These are phyloP conservation scores for Starmerella lactis-condensi DNA, from an alignment of 805 yeast genomes.

Conservation along the genomic window DNA sequence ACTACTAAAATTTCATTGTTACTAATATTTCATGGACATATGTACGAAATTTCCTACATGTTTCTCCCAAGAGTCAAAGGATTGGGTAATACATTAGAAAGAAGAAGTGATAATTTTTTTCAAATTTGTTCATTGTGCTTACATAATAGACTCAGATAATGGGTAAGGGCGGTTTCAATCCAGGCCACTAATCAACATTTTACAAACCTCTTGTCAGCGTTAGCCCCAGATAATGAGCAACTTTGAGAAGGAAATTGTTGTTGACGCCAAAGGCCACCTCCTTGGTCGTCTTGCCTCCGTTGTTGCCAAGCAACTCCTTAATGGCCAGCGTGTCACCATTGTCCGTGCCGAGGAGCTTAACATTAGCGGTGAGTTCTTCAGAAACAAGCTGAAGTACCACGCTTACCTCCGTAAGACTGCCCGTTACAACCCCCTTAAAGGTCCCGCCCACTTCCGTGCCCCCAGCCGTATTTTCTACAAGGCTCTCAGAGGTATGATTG, in stretches of 20 bases:
- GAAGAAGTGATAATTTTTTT: too few species aligned
- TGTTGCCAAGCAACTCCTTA: slow-evolving; percentile 94
- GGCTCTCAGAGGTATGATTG: slow-evolving; percentile 98
- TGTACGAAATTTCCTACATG: too few species aligned
- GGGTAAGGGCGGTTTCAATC: slow-evolving; percentile 1
- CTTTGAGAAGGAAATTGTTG: slow-evolving; percentile 60
- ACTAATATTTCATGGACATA: too few species aligned
- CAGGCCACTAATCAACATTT: slow-evolving; percentile 1
- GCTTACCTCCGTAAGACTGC: slow-evolving; percentile 99
- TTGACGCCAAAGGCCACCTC: slow-evolving; percentile 98
- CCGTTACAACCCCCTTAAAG: slow-evolving; percentile 94
- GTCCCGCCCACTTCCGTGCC: slow-evolving; percentile 99
- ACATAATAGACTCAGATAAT: slow-evolving; percentile 2
- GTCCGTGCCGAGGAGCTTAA: slow-evolving; percentile 94
- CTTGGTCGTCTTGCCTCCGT: slow-evolving; percentile 98
- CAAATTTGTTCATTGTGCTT: too few species aligned
- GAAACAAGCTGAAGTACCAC: slow-evolving; percentile 99
- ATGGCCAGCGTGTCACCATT: slow-evolving; percentile 94
- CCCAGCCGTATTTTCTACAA: slow-evolving; percentile 99
- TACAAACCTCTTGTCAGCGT: slow-evolving; percentile 4
- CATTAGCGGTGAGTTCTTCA: slow-evolving; percentile 99
- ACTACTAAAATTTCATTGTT: too few species aligned
- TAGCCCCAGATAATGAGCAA: slow-evolving; percentile 37
- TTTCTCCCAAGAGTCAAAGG: too few species aligned
- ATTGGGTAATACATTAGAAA: too few species aligned